Evolutionary conservation across 2,329 filamentous ascomycete species (phyloP), one percentile per base, ranked within the genome.

Genomic region (Penicillium capsulatum): DNA sequence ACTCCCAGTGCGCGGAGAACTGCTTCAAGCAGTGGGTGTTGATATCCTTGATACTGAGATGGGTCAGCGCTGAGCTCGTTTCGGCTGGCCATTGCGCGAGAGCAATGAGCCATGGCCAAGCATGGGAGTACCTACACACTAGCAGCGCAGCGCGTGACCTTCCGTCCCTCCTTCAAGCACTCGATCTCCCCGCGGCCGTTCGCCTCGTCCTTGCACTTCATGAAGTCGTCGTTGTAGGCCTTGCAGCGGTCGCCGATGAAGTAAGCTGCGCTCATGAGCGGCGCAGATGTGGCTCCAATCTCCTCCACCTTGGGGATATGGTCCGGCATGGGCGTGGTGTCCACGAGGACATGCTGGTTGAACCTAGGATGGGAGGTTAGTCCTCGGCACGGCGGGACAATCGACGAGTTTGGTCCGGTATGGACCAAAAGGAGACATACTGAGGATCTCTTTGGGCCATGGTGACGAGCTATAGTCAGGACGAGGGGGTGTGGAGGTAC

Each of bases 141-240:
- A 57, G 86, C 83, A 44, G 92, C 92, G 75, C 92, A 98, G 72
- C 92, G 81, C 57, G 92, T 98, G 47, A 98, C 92, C 69, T 92
- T 86, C 67, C 92, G 80, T 41, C 92, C 92, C 74, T 98, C 92
- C 76, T 87, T 91, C 78, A 98, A 73, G 72, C 92, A 98, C 55
- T 95, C 87, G 50, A 94, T 69, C 75, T 98, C 92, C 66, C 89
- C 92, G 69, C 80, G 81, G 59, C 92, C 92, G 48, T 86, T 84
- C 59, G 88, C 83, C 72, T 96, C 89, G 55, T 80, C 86, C 83
- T 98, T 98, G 84, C 92, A 98, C 75, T 94, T 86, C 91, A 98
- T 98, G 73, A 85, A 98, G 72, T 98, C 92, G 75, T 98, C 92
- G 71, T 97, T 97, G 77, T 90, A 98, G 42, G 86, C 76, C 66